Evolutionary conservation across 1,284 basidiomycete genomes (phyloP), one percentile per base, ranked within the genome.

Genomic region (Boletus sp.): DNA sequence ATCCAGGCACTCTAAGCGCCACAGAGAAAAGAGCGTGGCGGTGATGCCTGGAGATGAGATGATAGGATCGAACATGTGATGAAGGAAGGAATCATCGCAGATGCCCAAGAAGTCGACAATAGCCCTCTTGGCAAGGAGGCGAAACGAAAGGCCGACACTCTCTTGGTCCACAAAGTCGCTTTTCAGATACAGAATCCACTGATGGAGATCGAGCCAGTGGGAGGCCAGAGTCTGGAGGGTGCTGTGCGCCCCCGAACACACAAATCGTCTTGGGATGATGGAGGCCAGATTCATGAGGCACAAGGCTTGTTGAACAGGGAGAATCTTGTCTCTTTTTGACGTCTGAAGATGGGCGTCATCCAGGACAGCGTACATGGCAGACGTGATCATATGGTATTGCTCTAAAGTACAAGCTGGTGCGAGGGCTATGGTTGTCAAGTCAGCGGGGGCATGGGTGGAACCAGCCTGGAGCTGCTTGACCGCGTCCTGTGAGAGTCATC

Each of bases 181-280:
- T 40, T 62, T 66, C 13, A 63, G 45, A 41, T 61, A 59, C 16
- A 66, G 16, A 36, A 67, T 46, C 65, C 65, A 63, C 13, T 13
- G 46, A 14, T 44, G 52, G 27, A 63, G 50, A 12, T 44, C 19
- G 25, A 16, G 3, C 63, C 64, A 67, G 37, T 50, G 55, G 26
- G 4, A 19, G 22, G 19, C 32, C n/a, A 65, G 33, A 12, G 34
- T 36, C 12, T 43, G 47, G 32, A 57, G 20, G 3, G 44, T 38
- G 35, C 32, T 17, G 4, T 41, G 34, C 26, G n/a, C 35, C n/a
- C 10, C 50, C 13, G 48, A 19, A 33, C 41, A 39, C 1, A 27
- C 6, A 17, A 36, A 22, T 23, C 47, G 50, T 5, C 36, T 37
- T 13, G 37, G 42, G 22, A 61, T 19, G 12, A 63, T 50, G 36